These are phyloP conservation scores for Lyophyllum shimeji DNA, from an alignment of 768 basidiomycete genomes.

Conservation along the genomic window DNA sequence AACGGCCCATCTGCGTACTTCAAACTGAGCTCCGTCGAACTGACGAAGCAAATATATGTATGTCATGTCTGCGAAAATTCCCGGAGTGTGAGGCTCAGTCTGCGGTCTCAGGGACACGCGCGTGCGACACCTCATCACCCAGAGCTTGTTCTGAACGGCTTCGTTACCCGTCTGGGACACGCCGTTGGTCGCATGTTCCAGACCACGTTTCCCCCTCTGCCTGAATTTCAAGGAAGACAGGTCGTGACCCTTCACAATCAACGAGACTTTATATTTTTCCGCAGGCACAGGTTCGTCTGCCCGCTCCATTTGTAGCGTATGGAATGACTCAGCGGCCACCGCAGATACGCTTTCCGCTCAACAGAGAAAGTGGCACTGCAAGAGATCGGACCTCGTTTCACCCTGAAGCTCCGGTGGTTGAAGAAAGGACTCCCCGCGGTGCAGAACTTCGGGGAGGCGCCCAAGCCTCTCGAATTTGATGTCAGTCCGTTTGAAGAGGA, in stretches of 20 bases:
- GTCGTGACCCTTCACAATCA: conserved; percentile 98
- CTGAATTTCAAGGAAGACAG: conserved; percentile 94
- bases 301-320: background rate
- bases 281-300: conserved; percentile 78
- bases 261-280: conserved; percentile 96
- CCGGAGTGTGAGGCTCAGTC: background rate
- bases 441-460: conserved; percentile 61
- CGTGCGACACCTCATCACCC: conserved; percentile 90
- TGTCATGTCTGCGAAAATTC: conserved; percentile 21
- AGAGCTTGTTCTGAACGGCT: conserved; percentile 92
- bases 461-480: conserved; percentile 56
- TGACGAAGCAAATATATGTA: conserved; percentile 85
- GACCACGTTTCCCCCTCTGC: conserved; percentile 91
- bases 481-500: conserved; percentile 35
- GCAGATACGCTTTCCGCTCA: conserved; percentile 89
- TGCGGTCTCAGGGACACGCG: conserved; percentile 75
- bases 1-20: conserved; percentile 94
- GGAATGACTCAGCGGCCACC: background rate
- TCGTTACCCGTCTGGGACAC: conserved; percentile 92
- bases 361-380: conserved; percentile 90
- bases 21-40: conserved; percentile 85
- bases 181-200: conserved; percentile 95
- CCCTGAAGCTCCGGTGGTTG: conserved; percentile 87
- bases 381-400: conserved; percentile 98
- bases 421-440: conserved; percentile 88